Evolutionary conservation across 495 filamentous ascomycete genomes (phyloP).

Genomic region (Podospora comata): DNA sequence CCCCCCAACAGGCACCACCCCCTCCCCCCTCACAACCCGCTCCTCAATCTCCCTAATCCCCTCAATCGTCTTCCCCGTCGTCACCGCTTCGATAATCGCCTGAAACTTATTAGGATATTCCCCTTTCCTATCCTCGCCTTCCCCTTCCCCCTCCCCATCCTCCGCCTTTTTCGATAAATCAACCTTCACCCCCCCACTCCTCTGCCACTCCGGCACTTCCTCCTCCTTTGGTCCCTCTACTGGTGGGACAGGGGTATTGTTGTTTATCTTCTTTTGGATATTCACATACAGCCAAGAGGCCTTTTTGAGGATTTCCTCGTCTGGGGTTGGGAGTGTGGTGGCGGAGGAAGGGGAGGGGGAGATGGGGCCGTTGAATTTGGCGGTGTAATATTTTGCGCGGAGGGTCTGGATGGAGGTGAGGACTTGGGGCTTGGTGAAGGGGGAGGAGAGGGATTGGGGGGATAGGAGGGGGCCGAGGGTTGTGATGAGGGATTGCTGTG

Average conservation of each 20-base stretch:
- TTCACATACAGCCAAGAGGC: constrained; percentile 28
- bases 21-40: constrained; percentile 63
- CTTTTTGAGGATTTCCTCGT: constrained; percentile 28
- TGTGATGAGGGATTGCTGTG: constrained; percentile 28
- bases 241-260: neutral
- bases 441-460: constrained; percentile 17
- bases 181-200: constrained; percentile 38
- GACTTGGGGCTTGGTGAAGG: constrained; percentile 25
- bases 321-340: constrained; percentile 13
- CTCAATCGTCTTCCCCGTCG: constrained; percentile 76
- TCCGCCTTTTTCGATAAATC: constrained; percentile 38
- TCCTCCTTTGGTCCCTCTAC: neutral
- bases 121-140: constrained; percentile 28
- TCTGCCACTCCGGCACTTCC: constrained; percentile 41
- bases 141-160: constrained; percentile 12
- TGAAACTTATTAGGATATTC: constrained; percentile 85
- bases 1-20: constrained; percentile 34
- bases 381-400: constrained; percentile 46
- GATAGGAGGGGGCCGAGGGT: constrained; percentile 27
- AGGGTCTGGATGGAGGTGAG: constrained; percentile 38
- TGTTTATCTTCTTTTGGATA: constrained; percentile 27
- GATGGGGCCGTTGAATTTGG: constrained; percentile 35
- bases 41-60: constrained; percentile 89
- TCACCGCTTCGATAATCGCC: constrained; percentile 85
- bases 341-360: constrained; percentile 31